Evolutionary conservation across 1,284 basidiomycete species (phyloP), one percentile per base, ranked within the genome.

Genomic region (Inonotus hispidus): DNA sequence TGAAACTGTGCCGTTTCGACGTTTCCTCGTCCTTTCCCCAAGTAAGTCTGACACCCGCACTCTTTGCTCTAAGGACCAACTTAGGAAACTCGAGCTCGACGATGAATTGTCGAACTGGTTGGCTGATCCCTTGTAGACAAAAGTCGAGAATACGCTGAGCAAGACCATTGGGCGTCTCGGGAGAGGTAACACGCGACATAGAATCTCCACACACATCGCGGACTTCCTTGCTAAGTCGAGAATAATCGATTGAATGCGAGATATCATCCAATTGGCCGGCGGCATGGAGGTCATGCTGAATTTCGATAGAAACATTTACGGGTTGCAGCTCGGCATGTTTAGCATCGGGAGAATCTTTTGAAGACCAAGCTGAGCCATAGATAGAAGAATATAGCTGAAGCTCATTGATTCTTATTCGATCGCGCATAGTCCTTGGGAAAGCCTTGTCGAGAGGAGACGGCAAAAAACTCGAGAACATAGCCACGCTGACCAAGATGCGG

Each of bases 211-310:
- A 61, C 56, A 35, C 54, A 46, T 13, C 64, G 63, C 69, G 71
- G 57, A 75, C 70, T 1, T 69, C 69, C 50, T 74, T 71, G 39
- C 73, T 78, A 5, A 85, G 69, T 1, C 74, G 71, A 1, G 80
- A 80, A 66, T 89, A 88, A 70, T 87, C 78, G 63, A 89, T 78
- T 1, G 85, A 85, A 63, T 80, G 70, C 0, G 73, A 67, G 3
- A 90, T 71, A 64, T 87, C 78, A 69, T 92, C 89, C 3, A 75
- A 73, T 2, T 67, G 67, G 21, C 84, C 85, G 2, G 87, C 75
- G 10, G 69, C 66, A 11, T 76, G 73, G 16, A 89, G 73, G 66
- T 87, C 79, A 65, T 85, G 79, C 14, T 76, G 72, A 50, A 92
- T 78, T 7, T 73, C 71, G 7, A 89, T 70, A 43, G 83, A 80